A percentile compares a stretch with the other conserved stretches of the same genome.
Evolutionary conservation across 768 basidiomycete genomes (phyloP).

Genomic region (Lactifluus piperatus): DNA sequence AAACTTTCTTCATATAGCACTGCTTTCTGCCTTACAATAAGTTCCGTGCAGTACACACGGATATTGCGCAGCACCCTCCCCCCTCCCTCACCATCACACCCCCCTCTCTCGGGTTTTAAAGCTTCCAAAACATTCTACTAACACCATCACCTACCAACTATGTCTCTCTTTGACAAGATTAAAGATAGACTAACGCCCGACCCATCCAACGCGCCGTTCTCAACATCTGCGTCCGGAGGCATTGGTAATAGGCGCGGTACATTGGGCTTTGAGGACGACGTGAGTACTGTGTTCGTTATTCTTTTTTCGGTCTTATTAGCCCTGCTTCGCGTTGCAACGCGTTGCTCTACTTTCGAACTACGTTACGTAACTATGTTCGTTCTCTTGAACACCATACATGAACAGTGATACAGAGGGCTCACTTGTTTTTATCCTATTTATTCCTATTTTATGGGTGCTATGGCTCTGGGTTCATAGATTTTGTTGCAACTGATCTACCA

Average conservation of each 20-base stretch:
- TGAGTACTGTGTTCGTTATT: slow-evolving; percentile 39
- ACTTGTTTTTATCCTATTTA: slow-evolving; percentile 54
- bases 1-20: neutral
- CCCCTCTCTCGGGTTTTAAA: neutral
- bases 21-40: neutral
- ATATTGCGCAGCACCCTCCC: neutral
- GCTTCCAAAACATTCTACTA: too few relatives aligned
- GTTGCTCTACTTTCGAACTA: neutral
- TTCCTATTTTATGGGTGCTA: slow-evolving; percentile 54
- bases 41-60: neutral
- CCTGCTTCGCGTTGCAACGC: slow-evolving; percentile 7
- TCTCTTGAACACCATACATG: slow-evolving; percentile 6
- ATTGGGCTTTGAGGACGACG: slow-evolving; percentile 63
- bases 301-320: slow-evolving; percentile 29
- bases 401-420: slow-evolving; percentile 32
- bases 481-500: slow-evolving; percentile 11
- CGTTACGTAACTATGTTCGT: slow-evolving; percentile 20
- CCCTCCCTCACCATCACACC: neutral
- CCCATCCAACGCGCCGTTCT: slow-evolving; percentile 28
- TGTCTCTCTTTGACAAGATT: slow-evolving; percentile 52
- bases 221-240: slow-evolving; percentile 41
- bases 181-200: slow-evolving; percentile 44
- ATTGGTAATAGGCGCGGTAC: slow-evolving; percentile 48
- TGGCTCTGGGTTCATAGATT: slow-evolving; percentile 62
- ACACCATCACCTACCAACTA: slow-evolving; percentile 21